Evolutionary conservation across 768 basidiomycete species (phyloP), one percentile per base, ranked within the genome.

Genomic region (Mycena filopes): DNA sequence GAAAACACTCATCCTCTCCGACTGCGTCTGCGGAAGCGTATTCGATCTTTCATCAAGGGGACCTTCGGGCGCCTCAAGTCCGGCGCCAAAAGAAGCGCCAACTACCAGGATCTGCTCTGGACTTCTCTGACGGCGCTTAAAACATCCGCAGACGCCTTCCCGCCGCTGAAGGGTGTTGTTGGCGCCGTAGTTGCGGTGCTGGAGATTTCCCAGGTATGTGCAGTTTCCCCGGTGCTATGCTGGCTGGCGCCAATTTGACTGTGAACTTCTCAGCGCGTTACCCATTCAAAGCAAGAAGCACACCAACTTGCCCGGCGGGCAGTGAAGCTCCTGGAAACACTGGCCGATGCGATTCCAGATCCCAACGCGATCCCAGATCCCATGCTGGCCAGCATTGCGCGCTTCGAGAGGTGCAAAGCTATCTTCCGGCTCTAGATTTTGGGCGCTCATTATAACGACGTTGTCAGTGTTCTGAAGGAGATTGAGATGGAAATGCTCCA

Each of bases 121-220:
- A 62, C 60, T 62, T 36, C 51, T 29, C 36, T 62, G 51, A 54
- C 60, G 45, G 60, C 60, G 43, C 60, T 62, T 62, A 15, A 26
- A 18, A 40, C 60, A 8, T 40, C 50, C 3, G 18, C 60, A 47
- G 51, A 43, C 60, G 60, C 60, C 45, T 62, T 33, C 45, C 60
- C 51, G 7, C 50, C 60, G 25, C 45, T 62, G 0, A 46, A 54
- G 21, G 43, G 60, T 28, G 60, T 47, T 11, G 60, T 62, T 38
- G 49, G 60, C 51, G 51, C 51, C 33, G 50, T 62, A 12, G 36
- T 50, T 5, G 51, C 51, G 18, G 42, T 62, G 4, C 11, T 25
- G 25, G 51, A 62, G 18, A 47, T 62, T 10, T 62, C 60, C n/a
- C 25, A 57, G 55, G 62, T 56, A 38, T 40, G 53, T 4, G 13